A percentile compares a stretch with the other conserved stretches of the same genome.
phyloP scores from a whole-genome alignment of 352 stramenopile species.

The Peronospora belbahrii region DNA sequence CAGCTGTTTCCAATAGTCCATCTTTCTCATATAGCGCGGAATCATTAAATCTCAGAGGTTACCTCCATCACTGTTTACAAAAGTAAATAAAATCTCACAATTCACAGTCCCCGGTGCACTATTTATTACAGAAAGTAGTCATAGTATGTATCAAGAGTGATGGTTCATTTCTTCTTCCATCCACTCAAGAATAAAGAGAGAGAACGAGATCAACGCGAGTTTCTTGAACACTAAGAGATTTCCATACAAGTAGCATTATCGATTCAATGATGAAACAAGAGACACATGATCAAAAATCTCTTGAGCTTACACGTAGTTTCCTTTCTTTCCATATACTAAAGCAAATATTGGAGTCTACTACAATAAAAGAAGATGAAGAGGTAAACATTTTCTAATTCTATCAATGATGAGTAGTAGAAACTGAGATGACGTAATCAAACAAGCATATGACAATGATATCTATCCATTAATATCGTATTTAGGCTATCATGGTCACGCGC shows the following conservation, averaged over 20 bases:
- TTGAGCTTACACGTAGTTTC: constrained; percentile 48
- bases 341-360: constrained; percentile 64
- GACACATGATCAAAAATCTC: no score
- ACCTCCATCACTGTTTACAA: no score
- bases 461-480: neutral
- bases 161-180: constrained; percentile 16
- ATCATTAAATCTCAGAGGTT: no score
- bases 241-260: no score
- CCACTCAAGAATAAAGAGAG: constrained; percentile 7
- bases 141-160: constrained; percentile 17
- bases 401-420: neutral
- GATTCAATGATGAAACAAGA: constrained; percentile 29
- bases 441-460: no score
- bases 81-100: no score
- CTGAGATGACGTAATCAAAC: no score
- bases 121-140: no score
- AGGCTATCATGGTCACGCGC: constrained; percentile 78
- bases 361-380: constrained; percentile 75
- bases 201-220: neutral
- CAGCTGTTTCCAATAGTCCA: no score
- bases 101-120: no score
- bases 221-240: no score
- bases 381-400: constrained; percentile 18
- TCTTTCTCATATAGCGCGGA: no score
- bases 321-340: constrained; percentile 72